Evolutionary conservation across 306 rosid genomes (phyloP).

Genomic region (Cucurbita maxima): DNA sequence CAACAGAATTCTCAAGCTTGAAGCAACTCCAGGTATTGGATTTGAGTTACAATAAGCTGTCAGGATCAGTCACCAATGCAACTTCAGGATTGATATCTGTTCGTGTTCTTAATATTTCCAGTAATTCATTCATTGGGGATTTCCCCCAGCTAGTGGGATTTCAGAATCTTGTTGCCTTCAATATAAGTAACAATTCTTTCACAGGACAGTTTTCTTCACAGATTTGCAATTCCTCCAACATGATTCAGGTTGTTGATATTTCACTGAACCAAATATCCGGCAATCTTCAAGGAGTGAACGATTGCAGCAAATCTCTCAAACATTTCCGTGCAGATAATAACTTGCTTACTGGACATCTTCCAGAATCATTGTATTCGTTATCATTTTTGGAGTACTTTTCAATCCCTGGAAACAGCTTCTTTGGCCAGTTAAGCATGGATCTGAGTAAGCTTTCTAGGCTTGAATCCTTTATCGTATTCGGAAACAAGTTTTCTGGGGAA

Average conservation of each 20-base stretch:
- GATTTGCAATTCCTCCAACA: conserved; percentile 41
- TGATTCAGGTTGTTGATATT: conserved; percentile 41
- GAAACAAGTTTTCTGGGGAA: conserved; percentile 42
- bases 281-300: conserved; percentile 38
- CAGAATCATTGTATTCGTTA: conserved; percentile 44
- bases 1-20: conserved; percentile 37
- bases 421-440: conserved; percentile 41
- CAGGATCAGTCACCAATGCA: conserved; percentile 28
- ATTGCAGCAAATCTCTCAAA: conserved; percentile 39
- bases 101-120: conserved; percentile 42
- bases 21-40: conserved; percentile 45
- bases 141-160: conserved; percentile 27
- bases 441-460: conserved; percentile 58
- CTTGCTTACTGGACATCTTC: conserved; percentile 40
- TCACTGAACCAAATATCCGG: conserved; percentile 37
- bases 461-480: conserved; percentile 29
- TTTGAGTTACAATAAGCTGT: conserved; percentile 50
- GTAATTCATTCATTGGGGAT: conserved; percentile 34
- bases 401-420: conserved; percentile 42
- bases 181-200: conserved; percentile 59
- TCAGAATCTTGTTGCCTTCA: conserved; percentile 38
- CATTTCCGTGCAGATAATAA: conserved; percentile 38
- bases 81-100: conserved; percentile 46
- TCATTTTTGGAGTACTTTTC: conserved; percentile 42
- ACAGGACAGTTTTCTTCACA: conserved; percentile 32